Evolutionary conservation across 305 asterid species (phyloP), one percentile per base, ranked within the genome.

Genomic region (Nicotiana rustica): DNA sequence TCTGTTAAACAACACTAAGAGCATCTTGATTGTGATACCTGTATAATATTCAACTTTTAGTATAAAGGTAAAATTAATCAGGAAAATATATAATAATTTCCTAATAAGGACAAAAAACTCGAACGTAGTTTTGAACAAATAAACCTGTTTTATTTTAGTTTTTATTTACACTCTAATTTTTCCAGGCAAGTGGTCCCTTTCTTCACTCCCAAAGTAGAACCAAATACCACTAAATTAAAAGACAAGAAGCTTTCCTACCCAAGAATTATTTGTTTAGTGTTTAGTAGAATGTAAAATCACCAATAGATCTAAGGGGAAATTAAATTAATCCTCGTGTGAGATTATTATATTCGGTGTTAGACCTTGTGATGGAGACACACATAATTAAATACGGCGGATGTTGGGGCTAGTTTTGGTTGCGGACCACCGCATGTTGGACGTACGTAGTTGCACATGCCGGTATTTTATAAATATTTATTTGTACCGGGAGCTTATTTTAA

Each of bases 351-450:
- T 61, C 2, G 2, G 60, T 81, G 47, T 10, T 35, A 64, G 38
- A 60, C 29, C 14, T 83, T 19, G 56, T 10, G 67, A 73, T 67
- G 84, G 73, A 82, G 61, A 73, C 71, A 85, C 81, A 6, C 65
- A 47, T 81, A 79, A 7, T 41, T 41, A 41, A 8, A 69, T 81
- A 77, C 83, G 85, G 79, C 83, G 66, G 68, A 83, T 85, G 82
- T 83, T 80, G 4, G 70, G 82, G 78, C 3, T 52, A 14, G 59
- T 76, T 64, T 73, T 59, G 73, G 62, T 86, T 82, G 87, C 84
- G 83, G 86, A 84, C 86, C 82, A 75, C 38, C 21, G 76, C 59
- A 64, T 35, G 57, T n/a, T 33, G 64, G 15, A 36, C 49, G 7
- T 66, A 17, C 36, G 59, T 47, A 5, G 18, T 5, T 62, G 83